phyloP scores from a whole-genome alignment of 169 alveolate species.

The Plasmodium gallinaceum region DNA sequence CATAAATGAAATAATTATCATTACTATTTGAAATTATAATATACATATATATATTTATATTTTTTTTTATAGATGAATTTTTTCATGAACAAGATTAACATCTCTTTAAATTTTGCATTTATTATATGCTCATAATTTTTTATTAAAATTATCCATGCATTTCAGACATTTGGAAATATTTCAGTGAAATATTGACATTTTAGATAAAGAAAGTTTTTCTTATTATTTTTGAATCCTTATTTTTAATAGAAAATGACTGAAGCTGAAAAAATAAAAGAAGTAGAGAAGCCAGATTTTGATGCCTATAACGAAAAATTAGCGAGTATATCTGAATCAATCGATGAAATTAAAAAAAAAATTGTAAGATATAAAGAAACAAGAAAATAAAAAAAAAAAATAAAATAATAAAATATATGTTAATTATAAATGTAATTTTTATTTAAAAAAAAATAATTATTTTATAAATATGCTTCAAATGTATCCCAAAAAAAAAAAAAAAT shows the following conservation, averaged over 20 bases:
- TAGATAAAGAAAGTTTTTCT: not conserved
- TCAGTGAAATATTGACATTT: not conserved
- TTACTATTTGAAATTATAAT: too few relatives aligned
- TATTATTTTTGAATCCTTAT: not conserved
- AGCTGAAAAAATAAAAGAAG: constrained; percentile 48
- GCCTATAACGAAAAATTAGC: constrained; percentile 66
- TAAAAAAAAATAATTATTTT: too few relatives aligned
- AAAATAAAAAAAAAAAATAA: not conserved
- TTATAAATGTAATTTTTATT: not conserved
- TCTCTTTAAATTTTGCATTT: not conserved
- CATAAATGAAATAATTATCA: too few relatives aligned
- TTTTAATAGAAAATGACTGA: constrained; percentile 61
- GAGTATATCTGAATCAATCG: constrained; percentile 62
- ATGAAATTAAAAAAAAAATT: constrained; percentile 65
- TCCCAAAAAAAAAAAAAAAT: not conserved
- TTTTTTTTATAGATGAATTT: too few relatives aligned
- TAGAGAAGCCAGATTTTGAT: constrained; percentile 75
- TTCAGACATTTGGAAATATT: too few relatives aligned
- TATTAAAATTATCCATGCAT: not conserved
- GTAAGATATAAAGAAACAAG: constrained; percentile 17
- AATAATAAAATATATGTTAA: not conserved
- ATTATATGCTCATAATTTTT: not conserved
- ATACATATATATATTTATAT: too few relatives aligned
- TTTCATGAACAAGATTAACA: too few relatives aligned
- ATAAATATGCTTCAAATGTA: not conserved